A percentile compares a stretch with the other conserved stretches of the same genome.
Conservation (phyloP, 495 filamentous ascomycete species). For the Tuber umbilicatum region DNA sequence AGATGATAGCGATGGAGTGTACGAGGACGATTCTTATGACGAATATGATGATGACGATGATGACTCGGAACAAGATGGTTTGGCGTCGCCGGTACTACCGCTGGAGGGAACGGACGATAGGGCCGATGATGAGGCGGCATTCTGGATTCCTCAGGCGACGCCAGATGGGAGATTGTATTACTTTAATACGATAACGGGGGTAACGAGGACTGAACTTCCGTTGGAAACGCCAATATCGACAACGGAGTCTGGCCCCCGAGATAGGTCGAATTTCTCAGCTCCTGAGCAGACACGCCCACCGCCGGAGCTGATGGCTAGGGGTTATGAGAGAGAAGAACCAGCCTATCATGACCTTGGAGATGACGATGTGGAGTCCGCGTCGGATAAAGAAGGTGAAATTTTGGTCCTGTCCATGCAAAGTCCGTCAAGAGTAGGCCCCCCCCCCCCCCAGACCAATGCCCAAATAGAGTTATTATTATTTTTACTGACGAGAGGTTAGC, state of each 20-base stretch:
- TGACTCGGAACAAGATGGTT: slow-evolving; percentile 58
- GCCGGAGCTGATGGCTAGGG: slow-evolving; percentile 83
- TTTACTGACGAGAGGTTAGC: neutral
- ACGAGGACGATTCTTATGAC: slow-evolving; percentile 62
- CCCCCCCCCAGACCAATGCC: neutral
- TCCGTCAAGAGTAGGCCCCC: slow-evolving; percentile 40
- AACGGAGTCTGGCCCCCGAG: slow-evolving; percentile 75
- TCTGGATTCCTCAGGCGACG: slow-evolving; percentile 97
- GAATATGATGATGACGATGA: slow-evolving; percentile 62
- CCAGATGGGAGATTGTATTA: slow-evolving; percentile 91
- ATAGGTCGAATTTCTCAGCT: slow-evolving; percentile 78
- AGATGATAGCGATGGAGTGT: slow-evolving; percentile 51
- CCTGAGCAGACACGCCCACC: slow-evolving; percentile 87
- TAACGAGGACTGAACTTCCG: slow-evolving; percentile 86
- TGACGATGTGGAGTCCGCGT: slow-evolving; percentile 83
- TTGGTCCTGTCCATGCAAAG: slow-evolving; percentile 56
- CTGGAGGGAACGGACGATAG: slow-evolving; percentile 60
- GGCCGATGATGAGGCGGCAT: slow-evolving; percentile 82
- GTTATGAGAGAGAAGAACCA: slow-evolving; percentile 54
- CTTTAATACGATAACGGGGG: slow-evolving; percentile 92
- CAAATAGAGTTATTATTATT: neutral
- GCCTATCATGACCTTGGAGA: slow-evolving; percentile 55
- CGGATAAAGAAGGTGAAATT: slow-evolving; percentile 62
- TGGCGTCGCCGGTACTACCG: slow-evolving; percentile 53
- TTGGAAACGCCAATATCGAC: slow-evolving; percentile 78